Evolutionary conservation across 2,329 filamentous ascomycete genomes (phyloP), one percentile per base, ranked within the genome.

Genomic region (Talaromyces islandicus): DNA sequence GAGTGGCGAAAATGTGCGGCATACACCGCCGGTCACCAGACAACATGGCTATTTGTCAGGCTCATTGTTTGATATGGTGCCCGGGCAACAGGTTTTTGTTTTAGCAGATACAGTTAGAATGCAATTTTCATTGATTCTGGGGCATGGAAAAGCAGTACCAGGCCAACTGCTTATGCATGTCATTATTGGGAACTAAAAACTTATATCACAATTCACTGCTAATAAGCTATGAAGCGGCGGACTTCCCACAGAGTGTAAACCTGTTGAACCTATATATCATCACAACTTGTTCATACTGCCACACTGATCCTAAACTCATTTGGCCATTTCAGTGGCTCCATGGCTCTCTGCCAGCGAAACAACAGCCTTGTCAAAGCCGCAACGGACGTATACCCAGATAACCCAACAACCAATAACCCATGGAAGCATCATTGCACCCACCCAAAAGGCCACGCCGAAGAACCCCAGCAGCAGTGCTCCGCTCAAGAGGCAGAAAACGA

Each of bases 321-420:
- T 21, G 12, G 43, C 24, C 43, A 1, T 50, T 50, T 50, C 35
- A 50, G 19, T 17, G 10, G 10, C 19, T 24, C 7, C 24, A 12
- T 50, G 1, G 19, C 4, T 21, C 27, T 48, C 54, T 24, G 21
- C 21, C 21, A 60, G 21, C 4, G 32, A 38, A 25, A 35, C 21
- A 5, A 60, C 50, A 21, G 54, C 21, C 0, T 27, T 43, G n/a
- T 46, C 48, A 14, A 60, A 30, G 9, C n/a, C 43, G 4, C 27
- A 9, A 4, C 32, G 17, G 7, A 54, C 11, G 35, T 50, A 54
- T 12, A 17, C 43, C 59, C 54, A 60, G 11, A 60, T 9, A 19
- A 43, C n/a, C 59, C 59, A 60, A 3, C 50, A 17, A 9, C 59
- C 59, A 29, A 54, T 50, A 12, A 41, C 5, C 35, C 50, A 60